These are phyloP conservation scores for Tulasnella sp. DNA, from an alignment of 768 basidiomycete species.

Conservation along the genomic window DNA sequence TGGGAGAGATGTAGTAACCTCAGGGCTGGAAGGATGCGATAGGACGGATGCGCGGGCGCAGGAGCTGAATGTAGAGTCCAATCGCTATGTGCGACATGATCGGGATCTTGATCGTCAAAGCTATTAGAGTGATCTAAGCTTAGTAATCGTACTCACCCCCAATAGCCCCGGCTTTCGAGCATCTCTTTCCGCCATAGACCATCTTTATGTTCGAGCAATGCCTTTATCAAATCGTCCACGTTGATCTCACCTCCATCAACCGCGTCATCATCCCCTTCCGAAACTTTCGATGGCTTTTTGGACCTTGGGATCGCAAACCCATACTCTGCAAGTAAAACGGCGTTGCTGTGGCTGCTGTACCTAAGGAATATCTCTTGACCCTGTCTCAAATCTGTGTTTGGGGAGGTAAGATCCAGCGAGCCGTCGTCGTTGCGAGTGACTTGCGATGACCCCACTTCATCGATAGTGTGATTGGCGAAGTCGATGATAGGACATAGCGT, in stretches of 20 bases:
- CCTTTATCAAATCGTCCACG: conserved; percentile 43
- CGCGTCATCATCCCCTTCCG: conserved; percentile 14
- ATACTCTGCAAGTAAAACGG: conserved; percentile 75
- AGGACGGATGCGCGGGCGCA: conserved; percentile 61
- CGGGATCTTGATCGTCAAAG: background rate
- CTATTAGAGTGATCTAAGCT: background rate
- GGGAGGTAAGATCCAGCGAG: conserved; percentile 2
- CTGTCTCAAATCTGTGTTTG: conserved; percentile 25
- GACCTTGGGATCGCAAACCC: conserved; percentile 48
- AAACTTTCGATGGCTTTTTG: conserved; percentile 6
- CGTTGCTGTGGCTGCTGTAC: conserved; percentile 74
- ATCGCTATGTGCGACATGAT: conserved; percentile 37
- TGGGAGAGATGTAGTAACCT: conserved; percentile 40
- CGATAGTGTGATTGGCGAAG: conserved; percentile 64
- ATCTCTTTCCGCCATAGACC: conserved; percentile 40
- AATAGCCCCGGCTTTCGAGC: conserved; percentile 60
- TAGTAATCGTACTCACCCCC: conserved; percentile 48
- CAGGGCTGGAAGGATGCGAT: conserved; percentile 60
- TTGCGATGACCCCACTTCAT: conserved; percentile 21
- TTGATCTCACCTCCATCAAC: conserved; percentile 43
- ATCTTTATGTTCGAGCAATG: conserved; percentile 37
- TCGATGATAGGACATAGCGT: conserved; percentile 86
- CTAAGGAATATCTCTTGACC: conserved; percentile 63
- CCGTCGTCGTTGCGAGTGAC: background rate
- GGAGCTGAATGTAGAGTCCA: conserved; percentile 65